A percentile compares a stretch with the other conserved stretches of the same genome.
Evolutionary conservation across 208 protist species (phyloP).

Genomic region (Herpetomonas muscarum): DNA sequence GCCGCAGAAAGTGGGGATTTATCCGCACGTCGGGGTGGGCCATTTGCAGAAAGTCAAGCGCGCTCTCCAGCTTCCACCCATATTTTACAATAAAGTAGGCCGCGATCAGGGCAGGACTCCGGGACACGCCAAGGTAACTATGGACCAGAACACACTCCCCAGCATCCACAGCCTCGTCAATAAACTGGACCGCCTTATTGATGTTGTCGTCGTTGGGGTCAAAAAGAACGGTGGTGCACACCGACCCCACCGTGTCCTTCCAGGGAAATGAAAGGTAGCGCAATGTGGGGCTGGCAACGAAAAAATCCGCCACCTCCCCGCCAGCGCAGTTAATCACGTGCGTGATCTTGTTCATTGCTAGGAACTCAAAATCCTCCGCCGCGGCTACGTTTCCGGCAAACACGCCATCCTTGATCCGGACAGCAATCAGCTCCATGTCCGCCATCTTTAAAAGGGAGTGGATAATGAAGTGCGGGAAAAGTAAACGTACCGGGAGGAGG

Average conservation of each 20-base stretch:
- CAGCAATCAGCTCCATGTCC: slow-evolving; percentile 76
- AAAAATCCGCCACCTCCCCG: slow-evolving; percentile 79
- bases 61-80: slow-evolving; percentile 87
- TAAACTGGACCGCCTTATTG: slow-evolving; percentile 66
- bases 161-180: slow-evolving; percentile 73
- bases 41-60: slow-evolving; percentile 77
- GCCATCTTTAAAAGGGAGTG: slow-evolving; percentile 10
- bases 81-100: slow-evolving; percentile 92
- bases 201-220: slow-evolving; percentile 84
- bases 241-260: slow-evolving; percentile 70
- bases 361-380: slow-evolving; percentile 83
- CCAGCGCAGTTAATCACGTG: slow-evolving; percentile 92
- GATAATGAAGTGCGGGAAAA: neutral
- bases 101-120: slow-evolving; percentile 74
- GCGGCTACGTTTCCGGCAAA: slow-evolving; percentile 87
- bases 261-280: slow-evolving; percentile 91
- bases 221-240: slow-evolving; percentile 81
- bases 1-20: slow-evolving; percentile 87
- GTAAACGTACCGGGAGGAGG: neutral
- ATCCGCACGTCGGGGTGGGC: slow-evolving; percentile 88
- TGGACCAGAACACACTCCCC: slow-evolving; percentile 91
- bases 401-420: slow-evolving; percentile 91
- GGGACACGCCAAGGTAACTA: slow-evolving; percentile 74
- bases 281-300: slow-evolving; percentile 61
- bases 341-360: slow-evolving; percentile 91